Percentiles rank a stretch among this genome's conserved stretches.
phyloP scores from a whole-genome alignment of 2,329 filamentous ascomycete species.

The Alternaria solani region DNA sequence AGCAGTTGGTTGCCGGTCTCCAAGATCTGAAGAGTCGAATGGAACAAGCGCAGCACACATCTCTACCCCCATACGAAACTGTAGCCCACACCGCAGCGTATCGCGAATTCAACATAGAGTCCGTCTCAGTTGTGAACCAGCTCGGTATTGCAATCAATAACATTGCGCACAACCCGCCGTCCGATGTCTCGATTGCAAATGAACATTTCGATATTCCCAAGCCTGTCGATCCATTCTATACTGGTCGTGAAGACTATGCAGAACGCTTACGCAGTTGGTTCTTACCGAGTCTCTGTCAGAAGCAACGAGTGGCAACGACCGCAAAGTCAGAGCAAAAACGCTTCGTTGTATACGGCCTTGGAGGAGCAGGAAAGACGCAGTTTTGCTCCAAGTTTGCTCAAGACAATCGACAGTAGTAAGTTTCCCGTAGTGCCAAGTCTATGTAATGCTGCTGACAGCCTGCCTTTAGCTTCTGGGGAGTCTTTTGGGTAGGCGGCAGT shows the following conservation, averaged over 20 bases:
- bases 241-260: conserved; percentile 3
- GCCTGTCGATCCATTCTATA: conserved; percentile 9
- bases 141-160: background rate
- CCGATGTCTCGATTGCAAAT: background rate
- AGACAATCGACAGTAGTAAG: conserved; percentile 46
- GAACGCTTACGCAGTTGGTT: background rate
- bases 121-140: conserved; percentile 1
- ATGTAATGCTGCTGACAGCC: conserved; percentile 13
- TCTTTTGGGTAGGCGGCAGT: conserved; percentile 51
- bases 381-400: conserved; percentile 50
- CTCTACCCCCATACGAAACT: background rate
- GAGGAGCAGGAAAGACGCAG: conserved; percentile 54
- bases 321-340: conserved; percentile 10
- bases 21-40: background rate
- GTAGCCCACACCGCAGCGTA: background rate
- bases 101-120: conserved; percentile 2
- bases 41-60: background rate
- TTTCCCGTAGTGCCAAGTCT: background rate
- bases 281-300: background rate
- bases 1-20: background rate
- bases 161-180: background rate
- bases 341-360: conserved; percentile 44
- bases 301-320: background rate
- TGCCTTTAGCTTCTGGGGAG: conserved; percentile 42
- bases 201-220: conserved; percentile 10